These are phyloP conservation scores for Domatiomyces catenatus DNA, from an alignment of 2,329 filamentous ascomycete species.

Conservation along the genomic window DNA sequence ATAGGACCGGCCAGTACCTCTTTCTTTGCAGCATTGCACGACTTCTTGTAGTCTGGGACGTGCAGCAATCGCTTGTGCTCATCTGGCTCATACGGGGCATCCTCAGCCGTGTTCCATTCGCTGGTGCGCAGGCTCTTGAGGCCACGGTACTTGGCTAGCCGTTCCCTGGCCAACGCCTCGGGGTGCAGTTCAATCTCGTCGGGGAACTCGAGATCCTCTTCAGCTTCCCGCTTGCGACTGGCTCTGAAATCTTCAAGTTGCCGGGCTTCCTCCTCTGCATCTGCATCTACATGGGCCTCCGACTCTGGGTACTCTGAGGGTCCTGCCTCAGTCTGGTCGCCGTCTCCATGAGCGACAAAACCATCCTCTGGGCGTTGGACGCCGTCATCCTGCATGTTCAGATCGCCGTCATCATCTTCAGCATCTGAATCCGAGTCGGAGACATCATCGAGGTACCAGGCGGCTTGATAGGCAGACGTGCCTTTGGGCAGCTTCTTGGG, in stretches of 20 bases:
- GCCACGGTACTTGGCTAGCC: conserved; percentile 73
- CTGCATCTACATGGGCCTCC: conserved; percentile 70
- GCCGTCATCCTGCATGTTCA: conserved; percentile 34
- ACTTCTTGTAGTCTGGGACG: conserved; percentile 76
- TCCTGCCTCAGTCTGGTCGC: conserved; percentile 56
- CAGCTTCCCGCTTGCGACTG: conserved; percentile 61
- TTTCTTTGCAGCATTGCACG: conserved; percentile 57
- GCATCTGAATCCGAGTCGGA: conserved; percentile 68
- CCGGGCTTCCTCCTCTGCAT: conserved; percentile 67
- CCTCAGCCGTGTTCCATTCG: conserved; percentile 77
- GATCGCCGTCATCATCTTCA: conserved; percentile 43
- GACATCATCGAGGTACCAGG: conserved; percentile 76
- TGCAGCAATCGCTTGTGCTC: conserved; percentile 78
- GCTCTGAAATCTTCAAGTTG: conserved; percentile 69
- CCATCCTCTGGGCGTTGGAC: conserved; percentile 65
- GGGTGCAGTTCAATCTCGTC: conserved; percentile 94
- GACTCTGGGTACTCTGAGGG: conserved; percentile 86
- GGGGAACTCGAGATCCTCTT: conserved; percentile 88
- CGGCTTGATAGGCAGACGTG: conserved; percentile 84
- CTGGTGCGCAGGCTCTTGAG: conserved; percentile 82
- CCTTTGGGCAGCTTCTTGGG: conserved; percentile 73
- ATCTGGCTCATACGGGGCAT: conserved; percentile 71
- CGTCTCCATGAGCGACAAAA: conserved; percentile 39
- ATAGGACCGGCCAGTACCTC: conserved; percentile 86
- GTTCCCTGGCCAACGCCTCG: conserved; percentile 68